phyloP scores from a whole-genome alignment of 2,329 filamentous ascomycete genomes.

The Salinomyces thailandicus region DNA sequence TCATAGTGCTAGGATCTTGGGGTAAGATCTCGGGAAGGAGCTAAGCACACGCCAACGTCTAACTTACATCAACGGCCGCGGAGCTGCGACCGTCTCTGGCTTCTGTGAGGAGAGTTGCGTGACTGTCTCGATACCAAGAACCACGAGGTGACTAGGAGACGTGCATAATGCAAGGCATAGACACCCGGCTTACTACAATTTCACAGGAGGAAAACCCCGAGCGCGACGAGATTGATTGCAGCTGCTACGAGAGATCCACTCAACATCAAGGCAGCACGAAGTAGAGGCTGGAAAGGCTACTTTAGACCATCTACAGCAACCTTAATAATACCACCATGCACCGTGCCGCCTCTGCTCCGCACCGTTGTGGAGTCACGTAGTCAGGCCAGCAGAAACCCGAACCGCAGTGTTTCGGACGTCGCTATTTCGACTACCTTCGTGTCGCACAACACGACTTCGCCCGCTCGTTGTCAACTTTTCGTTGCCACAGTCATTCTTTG shows the following conservation, averaged over 20 bases:
- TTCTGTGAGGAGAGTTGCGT: not conserved
- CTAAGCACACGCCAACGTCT: not conserved
- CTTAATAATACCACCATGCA: constrained; percentile 11
- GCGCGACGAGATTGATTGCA: no score
- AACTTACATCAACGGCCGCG: not conserved
- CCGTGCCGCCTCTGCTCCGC: constrained; percentile 9
- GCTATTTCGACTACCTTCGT: constrained; percentile 8
- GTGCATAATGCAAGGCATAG: no score
- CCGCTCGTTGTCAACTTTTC: constrained; percentile 1
- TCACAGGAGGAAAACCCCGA: no score
- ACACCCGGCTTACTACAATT: no score
- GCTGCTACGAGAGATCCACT: no score
- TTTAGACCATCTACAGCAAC: constrained; percentile 4
- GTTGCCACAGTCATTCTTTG: not conserved
- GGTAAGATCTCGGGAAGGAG: not conserved
- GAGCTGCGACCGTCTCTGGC: not conserved
- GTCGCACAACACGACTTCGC: constrained; percentile 4
- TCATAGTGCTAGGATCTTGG: not conserved
- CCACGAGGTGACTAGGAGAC: no score
- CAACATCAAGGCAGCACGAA: no score
- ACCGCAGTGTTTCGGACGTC: constrained; percentile 17
- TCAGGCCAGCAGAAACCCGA: constrained; percentile 14
- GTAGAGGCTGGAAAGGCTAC: not conserved
- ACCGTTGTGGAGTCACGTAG: constrained; percentile 12
- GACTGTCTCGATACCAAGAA: no score